Evolutionary conservation across 345 rosid genomes (phyloP).

Genomic region (Dipteronia dyeriana): DNA sequence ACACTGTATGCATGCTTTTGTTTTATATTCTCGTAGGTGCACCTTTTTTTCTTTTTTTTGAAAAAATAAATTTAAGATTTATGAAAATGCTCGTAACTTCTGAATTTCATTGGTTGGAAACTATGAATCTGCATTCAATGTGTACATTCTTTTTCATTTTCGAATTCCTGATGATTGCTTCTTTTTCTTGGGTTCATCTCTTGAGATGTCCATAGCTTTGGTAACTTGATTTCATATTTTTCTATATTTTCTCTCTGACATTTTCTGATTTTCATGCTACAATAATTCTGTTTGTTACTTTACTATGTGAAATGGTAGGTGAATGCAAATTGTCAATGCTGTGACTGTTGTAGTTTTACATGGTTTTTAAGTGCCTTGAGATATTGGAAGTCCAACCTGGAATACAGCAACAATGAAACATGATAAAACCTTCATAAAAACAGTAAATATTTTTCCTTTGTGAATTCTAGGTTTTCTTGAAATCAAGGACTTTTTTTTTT

Average conservation of each 20-base stretch:
- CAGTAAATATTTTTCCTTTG: neutral
- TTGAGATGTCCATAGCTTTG: neutral
- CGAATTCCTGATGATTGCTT: neutral
- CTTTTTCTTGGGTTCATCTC: neutral
- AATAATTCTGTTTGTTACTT: neutral
- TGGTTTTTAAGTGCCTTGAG: neutral
- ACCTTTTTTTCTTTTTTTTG: no score
- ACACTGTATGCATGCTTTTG: neutral
- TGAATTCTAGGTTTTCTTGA: neutral
- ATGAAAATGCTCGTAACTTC: neutral
- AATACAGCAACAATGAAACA: neutral
- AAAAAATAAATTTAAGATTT: no score
- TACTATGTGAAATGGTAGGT: neutral
- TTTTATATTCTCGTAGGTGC: neutral
- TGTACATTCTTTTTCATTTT: neutral
- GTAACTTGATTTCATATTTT: slow-evolving; percentile 2
- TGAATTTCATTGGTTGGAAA: neutral
- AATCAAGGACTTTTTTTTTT: neutral
- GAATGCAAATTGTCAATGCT: neutral
- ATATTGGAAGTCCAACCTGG: neutral
- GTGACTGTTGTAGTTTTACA: neutral
- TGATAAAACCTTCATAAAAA: neutral
- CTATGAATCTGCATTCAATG: neutral
- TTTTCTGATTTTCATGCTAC: neutral
- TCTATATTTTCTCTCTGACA: neutral